Conservation (phyloP, 371 early-diverging fungal species). For the Apophysomyces sp. region DNA sequence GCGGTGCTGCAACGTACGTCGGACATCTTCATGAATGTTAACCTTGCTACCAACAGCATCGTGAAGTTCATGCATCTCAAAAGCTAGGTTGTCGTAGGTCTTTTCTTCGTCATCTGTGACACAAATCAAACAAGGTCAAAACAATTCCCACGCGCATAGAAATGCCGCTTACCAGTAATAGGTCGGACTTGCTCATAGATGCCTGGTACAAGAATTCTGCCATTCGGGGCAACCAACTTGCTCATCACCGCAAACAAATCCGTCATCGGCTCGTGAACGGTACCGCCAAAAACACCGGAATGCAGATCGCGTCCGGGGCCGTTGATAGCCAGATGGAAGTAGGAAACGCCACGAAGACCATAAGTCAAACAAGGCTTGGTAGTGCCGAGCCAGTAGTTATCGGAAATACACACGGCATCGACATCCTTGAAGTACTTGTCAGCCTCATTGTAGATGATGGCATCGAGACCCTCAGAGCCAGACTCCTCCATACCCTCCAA, state of each 20-base stretch:
- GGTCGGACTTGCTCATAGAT: constrained; percentile 90
- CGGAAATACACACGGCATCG: constrained; percentile 94
- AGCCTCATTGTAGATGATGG: constrained; percentile 83
- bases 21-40: constrained; percentile 75
- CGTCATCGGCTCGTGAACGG: constrained; percentile 97
- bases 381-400: constrained; percentile 97
- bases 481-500: constrained; percentile 94
- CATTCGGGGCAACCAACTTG: constrained; percentile 82
- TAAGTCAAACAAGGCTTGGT: constrained; percentile 96
- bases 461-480: constrained; percentile 93
- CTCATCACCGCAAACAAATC: constrained; percentile 85
- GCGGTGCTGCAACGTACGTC: constrained; percentile 81
- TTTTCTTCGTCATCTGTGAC: constrained; percentile 66
- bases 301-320: constrained; percentile 92
- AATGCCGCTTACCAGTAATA: constrained; percentile 59
- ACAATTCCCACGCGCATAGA: not conserved
- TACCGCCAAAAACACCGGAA: constrained; percentile 96
- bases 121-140: not conserved
- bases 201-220: constrained; percentile 91
- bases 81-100: constrained; percentile 83
- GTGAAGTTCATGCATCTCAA: constrained; percentile 78
- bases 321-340: constrained; percentile 76
- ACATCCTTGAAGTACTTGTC: constrained; percentile 83
- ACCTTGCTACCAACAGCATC: constrained; percentile 77
- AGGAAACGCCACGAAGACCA: constrained; percentile 95